Evolutionary conservation across 148 eudicot species (phyloP), one percentile per base, ranked within the genome.

Genomic region (Rhododendron ferrugineum): DNA sequence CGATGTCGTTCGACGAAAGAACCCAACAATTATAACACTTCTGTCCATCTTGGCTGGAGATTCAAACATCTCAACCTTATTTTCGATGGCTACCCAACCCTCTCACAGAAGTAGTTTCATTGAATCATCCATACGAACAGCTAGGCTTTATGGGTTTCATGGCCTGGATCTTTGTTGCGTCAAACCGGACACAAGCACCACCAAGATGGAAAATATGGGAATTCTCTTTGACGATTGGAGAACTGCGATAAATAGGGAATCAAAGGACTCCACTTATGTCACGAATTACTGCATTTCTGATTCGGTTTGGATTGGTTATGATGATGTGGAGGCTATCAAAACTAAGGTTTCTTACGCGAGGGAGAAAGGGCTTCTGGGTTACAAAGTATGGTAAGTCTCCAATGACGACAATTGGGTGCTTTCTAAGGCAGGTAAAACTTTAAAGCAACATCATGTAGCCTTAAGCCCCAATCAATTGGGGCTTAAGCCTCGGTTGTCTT

Each of bases 341-440:
- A 83, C 85, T 72, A 92, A 92, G 89, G 91, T 91, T 86, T 78
- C 92, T 7, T 92, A 91, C 79, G 93, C 88, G 14, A 86, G 60
- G 85, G 87, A 88, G 28, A 88, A 88, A 56, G 92, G 93, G 72
- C 90, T 92, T 60, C 79, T 84, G 49, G 94, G 94, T 26, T 89
- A 88, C 78, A 83, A 4, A 44, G 92, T 79, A 16, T 88, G 82
- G 77, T 91, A 88, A 52, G 85, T 92, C 26, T 32, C 78, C 11
- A 74, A 83, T 60, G 94, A 92, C 64, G 52, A 86, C 66, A 86
- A 91, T 49, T 92, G 90, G 90, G 68, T 73, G 34, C 93, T 91
- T 73, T 88, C 93, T n/a, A 79, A 47, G 37, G 88, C 91, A 82
- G 90, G 90, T 90, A 88, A 72, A n/a, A 22, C 0, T 15, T 36